A percentile compares a stretch with the other conserved stretches of the same genome.
Evolutionary conservation across 2,329 filamentous ascomycete genomes (phyloP).

Genomic region (Aspergillus intermedius): DNA sequence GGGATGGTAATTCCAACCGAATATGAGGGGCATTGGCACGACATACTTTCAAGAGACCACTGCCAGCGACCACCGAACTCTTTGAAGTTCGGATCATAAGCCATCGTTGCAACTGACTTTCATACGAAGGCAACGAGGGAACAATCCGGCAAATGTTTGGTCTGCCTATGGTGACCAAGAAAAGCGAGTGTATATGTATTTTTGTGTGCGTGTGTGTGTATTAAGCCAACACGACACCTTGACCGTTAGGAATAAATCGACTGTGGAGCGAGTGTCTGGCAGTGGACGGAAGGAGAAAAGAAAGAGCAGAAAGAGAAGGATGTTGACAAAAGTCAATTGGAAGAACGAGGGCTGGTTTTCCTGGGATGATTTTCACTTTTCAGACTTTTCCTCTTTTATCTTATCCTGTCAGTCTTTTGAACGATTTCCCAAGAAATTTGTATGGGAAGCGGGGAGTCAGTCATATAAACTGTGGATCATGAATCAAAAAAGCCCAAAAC

Average conservation of each 20-base stretch:
- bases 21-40: neutral
- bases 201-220: neutral
- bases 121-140: neutral
- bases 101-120: neutral
- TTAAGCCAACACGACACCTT: neutral
- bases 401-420: conserved; percentile 1
- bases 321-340: neutral
- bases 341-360: neutral
- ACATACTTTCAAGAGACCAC: conserved; percentile 51
- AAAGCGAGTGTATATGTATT: neutral
- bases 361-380: neutral
- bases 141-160: neutral
- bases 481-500: conserved; percentile 14
- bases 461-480: conserved; percentile 34
- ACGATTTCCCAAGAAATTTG: conserved; percentile 10
- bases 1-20: neutral
- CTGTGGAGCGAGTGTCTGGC: too few species aligned
- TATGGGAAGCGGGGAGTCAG: conserved; percentile 33
- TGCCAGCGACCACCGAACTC: conserved; percentile 43
- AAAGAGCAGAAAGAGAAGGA: conserved; percentile 8
- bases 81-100: neutral
- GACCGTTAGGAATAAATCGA: neutral
- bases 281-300: conserved; percentile 1
- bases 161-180: neutral
- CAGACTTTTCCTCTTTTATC: neutral